A percentile compares a stretch with the other conserved stretches of the same genome.
Conservation (phyloP, 2,329 filamentous ascomycete species). For the Elsinoe fawcettii region DNA sequence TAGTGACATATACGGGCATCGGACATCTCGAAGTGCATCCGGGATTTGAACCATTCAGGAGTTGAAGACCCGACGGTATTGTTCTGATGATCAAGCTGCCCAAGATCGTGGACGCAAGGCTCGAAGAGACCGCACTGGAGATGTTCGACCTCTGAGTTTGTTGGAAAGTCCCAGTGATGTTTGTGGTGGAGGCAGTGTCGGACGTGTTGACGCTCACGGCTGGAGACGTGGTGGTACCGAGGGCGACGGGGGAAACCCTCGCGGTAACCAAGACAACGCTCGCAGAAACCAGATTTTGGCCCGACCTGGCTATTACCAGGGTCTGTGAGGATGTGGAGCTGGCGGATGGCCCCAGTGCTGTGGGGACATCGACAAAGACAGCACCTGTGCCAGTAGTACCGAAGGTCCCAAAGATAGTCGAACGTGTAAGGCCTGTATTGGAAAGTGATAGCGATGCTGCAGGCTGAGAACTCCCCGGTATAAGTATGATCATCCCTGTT, state of each 20-base stretch:
- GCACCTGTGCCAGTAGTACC: background rate
- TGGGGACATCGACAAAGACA: background rate
- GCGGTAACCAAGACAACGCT: no score
- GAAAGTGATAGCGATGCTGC: background rate
- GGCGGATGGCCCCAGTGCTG: background rate
- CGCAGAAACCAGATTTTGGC: no score
- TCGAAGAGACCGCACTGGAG: background rate
- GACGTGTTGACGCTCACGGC: background rate
- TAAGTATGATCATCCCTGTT: background rate
- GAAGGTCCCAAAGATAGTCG: background rate
- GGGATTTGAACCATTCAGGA: background rate
- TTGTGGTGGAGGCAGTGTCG: background rate
- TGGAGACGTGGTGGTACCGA: no score
- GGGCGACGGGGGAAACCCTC: no score
- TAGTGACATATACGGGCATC: conserved; percentile 13
- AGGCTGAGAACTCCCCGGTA: background rate
- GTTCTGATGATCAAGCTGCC: conserved; percentile 4
- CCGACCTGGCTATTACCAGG: no score
- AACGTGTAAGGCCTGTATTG: background rate
- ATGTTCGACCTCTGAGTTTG: background rate
- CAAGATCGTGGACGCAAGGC: background rate
- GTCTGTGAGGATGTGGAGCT: background rate
- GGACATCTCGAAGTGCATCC: background rate
- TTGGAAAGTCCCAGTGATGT: background rate
- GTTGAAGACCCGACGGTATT: conserved; percentile 4